Evolutionary conservation across 2,329 filamentous ascomycete genomes (phyloP).

Genomic region (Annulohypoxylon truncatum): DNA sequence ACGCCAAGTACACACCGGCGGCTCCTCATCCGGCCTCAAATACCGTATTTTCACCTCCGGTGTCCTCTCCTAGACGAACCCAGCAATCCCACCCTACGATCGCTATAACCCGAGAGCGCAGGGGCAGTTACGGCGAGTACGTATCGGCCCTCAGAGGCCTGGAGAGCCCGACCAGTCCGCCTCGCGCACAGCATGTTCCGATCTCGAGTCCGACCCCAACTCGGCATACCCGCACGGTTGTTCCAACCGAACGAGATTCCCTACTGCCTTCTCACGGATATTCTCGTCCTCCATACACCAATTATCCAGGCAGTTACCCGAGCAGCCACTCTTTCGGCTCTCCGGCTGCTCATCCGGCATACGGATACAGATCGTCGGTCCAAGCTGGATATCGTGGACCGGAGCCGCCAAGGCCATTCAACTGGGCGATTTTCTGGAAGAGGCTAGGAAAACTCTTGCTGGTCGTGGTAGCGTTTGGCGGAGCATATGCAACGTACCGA

Average conservation of each 20-base stretch:
- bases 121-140: conserved; percentile 33
- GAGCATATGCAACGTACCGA: conserved; percentile 16
- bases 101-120: conserved; percentile 15
- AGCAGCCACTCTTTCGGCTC: background rate
- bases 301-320: conserved; percentile 7
- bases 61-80: background rate
- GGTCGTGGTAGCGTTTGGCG: conserved; percentile 8
- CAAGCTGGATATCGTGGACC: background rate
- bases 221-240: background rate
- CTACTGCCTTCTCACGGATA: conserved; percentile 11
- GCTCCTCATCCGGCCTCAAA: conserved; percentile 22
- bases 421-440: conserved; percentile 12
- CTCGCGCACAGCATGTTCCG: background rate
- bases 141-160: conserved; percentile 21
- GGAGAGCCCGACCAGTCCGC: conserved; percentile 17
- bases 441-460: conserved; percentile 19
- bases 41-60: background rate
- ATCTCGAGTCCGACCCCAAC: background rate
- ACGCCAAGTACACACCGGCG: conserved; percentile 34
- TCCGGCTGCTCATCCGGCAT: conserved; percentile 6
- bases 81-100: background rate
- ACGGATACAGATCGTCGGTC: background rate
- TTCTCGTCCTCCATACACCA: conserved; percentile 2
- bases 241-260: conserved; percentile 21
- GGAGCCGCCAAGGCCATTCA: background rate